Conservation (phyloP, 1,139 yeast genomes). For the Geotrichum klebahnii region DNA sequence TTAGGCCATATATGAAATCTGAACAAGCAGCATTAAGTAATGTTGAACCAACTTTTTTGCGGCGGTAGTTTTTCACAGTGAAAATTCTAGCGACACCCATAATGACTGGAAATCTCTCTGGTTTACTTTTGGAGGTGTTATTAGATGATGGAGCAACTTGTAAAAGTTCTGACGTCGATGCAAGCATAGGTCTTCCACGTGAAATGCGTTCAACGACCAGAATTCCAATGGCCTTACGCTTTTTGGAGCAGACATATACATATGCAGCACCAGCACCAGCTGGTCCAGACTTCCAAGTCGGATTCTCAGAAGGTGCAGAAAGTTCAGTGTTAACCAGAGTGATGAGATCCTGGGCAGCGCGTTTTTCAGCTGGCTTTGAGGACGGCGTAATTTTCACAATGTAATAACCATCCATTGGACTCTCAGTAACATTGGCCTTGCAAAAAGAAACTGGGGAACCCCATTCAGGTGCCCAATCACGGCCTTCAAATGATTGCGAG, state of each 20-base stretch:
- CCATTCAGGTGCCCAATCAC: slow-evolving; percentile 47
- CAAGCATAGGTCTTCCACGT: slow-evolving; percentile 48
- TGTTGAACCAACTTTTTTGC: slow-evolving; percentile 48
- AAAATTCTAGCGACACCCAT: slow-evolving; percentile 65
- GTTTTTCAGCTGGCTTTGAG: slow-evolving; percentile 33
- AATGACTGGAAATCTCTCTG: slow-evolving; percentile 23
- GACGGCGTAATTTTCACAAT: slow-evolving; percentile 37
- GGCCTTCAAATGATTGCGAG: slow-evolving; percentile 44
- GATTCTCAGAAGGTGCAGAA: slow-evolving; percentile 54
- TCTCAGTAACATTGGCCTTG: neutral
- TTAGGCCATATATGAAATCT: slow-evolving; percentile 52
- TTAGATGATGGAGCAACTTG: slow-evolving; percentile 38
- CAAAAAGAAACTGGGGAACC: slow-evolving; percentile 27
- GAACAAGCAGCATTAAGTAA: slow-evolving; percentile 45
- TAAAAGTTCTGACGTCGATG: slow-evolving; percentile 40
- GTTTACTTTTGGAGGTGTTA: neutral
- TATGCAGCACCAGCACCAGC: slow-evolving; percentile 39
- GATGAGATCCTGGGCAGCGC: slow-evolving; percentile 42
- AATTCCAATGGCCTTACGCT: slow-evolving; percentile 49
- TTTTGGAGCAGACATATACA: slow-evolving; percentile 47
- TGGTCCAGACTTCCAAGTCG: slow-evolving; percentile 43
- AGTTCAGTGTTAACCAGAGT: slow-evolving; percentile 56
- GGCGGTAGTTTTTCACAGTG: slow-evolving; percentile 54
- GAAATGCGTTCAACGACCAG: slow-evolving; percentile 44
- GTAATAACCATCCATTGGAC: slow-evolving; percentile 19